These are phyloP conservation scores for Taphrina pruni DNA, from an alignment of 1,139 yeast species.

Conservation along the genomic window DNA sequence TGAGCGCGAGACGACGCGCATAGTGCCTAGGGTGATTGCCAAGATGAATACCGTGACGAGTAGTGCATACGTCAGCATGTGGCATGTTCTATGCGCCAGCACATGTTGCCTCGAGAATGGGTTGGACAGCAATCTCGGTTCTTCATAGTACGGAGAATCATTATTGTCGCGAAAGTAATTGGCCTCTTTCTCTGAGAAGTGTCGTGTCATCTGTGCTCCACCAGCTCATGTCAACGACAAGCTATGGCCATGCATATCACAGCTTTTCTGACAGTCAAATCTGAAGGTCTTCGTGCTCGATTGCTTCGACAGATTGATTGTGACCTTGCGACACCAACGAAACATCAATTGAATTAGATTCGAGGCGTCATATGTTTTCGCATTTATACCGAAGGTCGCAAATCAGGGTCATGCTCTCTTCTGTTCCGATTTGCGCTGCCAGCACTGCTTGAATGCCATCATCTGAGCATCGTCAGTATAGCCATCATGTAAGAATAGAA, in stretches of 20 bases:
- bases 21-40: conserved; percentile 6
- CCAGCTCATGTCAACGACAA: too few relatives aligned
- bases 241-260: too few relatives aligned
- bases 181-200: conserved; percentile 17
- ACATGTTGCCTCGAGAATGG: conserved; percentile 5
- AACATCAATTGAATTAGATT: not conserved
- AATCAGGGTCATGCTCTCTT: not conserved
- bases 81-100: conserved; percentile 1
- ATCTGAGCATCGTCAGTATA: conserved; percentile 3
- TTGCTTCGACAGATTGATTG: not conserved
- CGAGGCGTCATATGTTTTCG: not conserved
- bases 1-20: not conserved
- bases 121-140: conserved; percentile 1
- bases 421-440: conserved; percentile 10
- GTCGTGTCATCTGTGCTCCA: not conserved
- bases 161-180: not conserved
- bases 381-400: not conserved
- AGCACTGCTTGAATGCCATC: conserved; percentile 34
- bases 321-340: not conserved
- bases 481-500: not conserved
- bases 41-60: not conserved
- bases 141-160: not conserved
- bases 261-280: too few relatives aligned
- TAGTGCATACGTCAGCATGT: not conserved
- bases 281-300: not conserved